Percentiles rank a stretch among this genome's conserved stretches.
Evolutionary conservation across 768 basidiomycete species (phyloP).

Genomic region (Rhizopogon vulgaris): DNA sequence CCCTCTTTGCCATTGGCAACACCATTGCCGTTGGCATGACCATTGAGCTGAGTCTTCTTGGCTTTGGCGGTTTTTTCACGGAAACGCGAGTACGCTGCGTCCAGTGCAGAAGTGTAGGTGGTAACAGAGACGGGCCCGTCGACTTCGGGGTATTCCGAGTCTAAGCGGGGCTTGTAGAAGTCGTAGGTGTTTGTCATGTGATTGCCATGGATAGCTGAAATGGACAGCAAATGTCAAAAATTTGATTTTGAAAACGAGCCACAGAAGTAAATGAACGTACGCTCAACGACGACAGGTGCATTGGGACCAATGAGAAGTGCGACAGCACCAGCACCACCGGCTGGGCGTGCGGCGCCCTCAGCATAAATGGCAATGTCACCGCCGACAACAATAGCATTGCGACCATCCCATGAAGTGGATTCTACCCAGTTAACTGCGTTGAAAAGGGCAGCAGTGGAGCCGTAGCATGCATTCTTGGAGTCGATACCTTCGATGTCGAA

Average conservation of each 20-base stretch:
- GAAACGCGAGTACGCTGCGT: slow-evolving; percentile 82
- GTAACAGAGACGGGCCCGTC: slow-evolving; percentile 96
- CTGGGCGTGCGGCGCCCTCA: slow-evolving; percentile 90
- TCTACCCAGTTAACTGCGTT: slow-evolving; percentile 99
- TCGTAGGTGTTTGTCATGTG: slow-evolving; percentile 99
- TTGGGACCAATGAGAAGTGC: slow-evolving; percentile 96
- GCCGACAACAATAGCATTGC: slow-evolving; percentile 93
- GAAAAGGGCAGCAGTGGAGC: slow-evolving; percentile 97
- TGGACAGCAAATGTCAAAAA: slow-evolving; percentile 3
- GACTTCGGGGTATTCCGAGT: slow-evolving; percentile 93
- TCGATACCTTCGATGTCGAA: slow-evolving; percentile 98
- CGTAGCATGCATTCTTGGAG: slow-evolving; percentile 99
- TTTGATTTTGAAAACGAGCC: background rate
- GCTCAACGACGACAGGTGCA: slow-evolving; percentile 91
- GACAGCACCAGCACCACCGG: slow-evolving; percentile 93
- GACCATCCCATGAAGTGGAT: slow-evolving; percentile 92
- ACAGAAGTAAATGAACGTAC: slow-evolving; percentile 52
- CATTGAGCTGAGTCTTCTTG: slow-evolving; percentile 40
- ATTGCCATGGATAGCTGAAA: slow-evolving; percentile 85
- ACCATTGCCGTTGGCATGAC: slow-evolving; percentile 32
- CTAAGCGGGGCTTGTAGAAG: slow-evolving; percentile 97
- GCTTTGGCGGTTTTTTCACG: slow-evolving; percentile 71
- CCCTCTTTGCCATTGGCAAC: slow-evolving; percentile 27
- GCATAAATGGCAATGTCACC: slow-evolving; percentile 99
- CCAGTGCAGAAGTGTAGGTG: slow-evolving; percentile 91